Conservation (phyloP, 257 asterid species). For the Plantago major region DNA sequence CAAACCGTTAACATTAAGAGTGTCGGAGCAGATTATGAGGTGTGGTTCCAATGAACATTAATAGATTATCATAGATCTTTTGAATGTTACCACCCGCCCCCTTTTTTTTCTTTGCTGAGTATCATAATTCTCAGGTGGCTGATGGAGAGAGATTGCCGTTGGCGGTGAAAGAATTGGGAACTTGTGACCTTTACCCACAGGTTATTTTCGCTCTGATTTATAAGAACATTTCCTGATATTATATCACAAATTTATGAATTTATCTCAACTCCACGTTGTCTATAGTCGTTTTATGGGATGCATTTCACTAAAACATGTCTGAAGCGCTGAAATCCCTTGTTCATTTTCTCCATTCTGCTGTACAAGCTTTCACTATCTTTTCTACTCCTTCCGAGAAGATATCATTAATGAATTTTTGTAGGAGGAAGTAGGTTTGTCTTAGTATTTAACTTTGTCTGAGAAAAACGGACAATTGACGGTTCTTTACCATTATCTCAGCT, state of each 20-base stretch:
- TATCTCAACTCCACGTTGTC: conserved; percentile 11
- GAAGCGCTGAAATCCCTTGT: neutral
- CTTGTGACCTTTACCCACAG: conserved; percentile 97
- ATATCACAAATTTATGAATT: neutral
- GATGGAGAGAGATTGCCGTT: conserved; percentile 97
- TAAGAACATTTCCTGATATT: neutral
- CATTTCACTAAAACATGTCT: neutral
- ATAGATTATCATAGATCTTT: neutral
- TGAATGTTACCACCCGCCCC: neutral
- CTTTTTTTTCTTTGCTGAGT: neutral
- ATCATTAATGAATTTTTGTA: neutral
- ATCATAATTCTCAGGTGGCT: conserved; percentile 49
- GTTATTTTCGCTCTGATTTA: conserved; percentile 36
- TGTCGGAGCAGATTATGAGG: conserved; percentile 89
- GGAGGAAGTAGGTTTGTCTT: neutral
- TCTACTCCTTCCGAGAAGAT: neutral
- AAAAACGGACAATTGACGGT: neutral
- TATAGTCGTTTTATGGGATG: conserved; percentile 10
- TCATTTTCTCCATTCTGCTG: neutral
- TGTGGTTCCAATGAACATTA: conserved; percentile 14
- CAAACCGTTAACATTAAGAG: conserved; percentile 95
- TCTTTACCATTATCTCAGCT: neutral
- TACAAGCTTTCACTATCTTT: neutral
- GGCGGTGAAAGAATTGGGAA: conserved; percentile 95
- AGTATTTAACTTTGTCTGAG: neutral